Base-by-base conservation (phyloP, 1,139 yeast genomes). In the Kodamaea fungicola region DNA sequence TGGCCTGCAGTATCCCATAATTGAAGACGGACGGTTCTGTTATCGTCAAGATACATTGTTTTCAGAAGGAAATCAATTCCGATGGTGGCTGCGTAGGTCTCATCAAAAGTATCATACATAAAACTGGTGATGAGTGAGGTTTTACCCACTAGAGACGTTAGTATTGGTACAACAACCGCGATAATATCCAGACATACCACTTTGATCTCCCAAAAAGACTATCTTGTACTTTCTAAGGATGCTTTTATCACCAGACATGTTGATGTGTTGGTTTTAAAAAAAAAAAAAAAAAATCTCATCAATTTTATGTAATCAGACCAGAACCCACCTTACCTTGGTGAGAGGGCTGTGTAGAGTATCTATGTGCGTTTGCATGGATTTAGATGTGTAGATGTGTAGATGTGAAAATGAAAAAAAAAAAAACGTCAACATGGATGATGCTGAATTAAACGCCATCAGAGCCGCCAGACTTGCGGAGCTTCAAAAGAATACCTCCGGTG, bases 91-190 rank as follows among this genome's bases (percentile, higher is more conserved):
- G 87, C 87, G 59, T 85, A 86, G 57, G 92, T 95, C 34, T 94
- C 95, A 60, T 92, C 97, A 59, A 92, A 92, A n/a, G 96, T 86
- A 57, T 92, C 97, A 60, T 92, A 90, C 97, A 92, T 92, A 66
- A 92, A 92, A 46, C 98, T 71, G 12, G 98, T 89, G 51, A 92
- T 86, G 43, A 92, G 74, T 6, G 97, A 90, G 7, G 98, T 92
- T 61, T 92, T 92, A 30, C 98, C 98, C 34, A 92, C 92, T 67
- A 50, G 5, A 26, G 13, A n/a, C 22, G 59, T 54, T 57, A 50
- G 52, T 47, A 42, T 28, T 4, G 12, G 6, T 6, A 23, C 9
- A 23, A 23, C 26, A 16, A 16, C n/a, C 13, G 12, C 9, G 13
- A 4, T 4, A 12, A 27, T 12, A 10, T 3, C 8, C 30, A 32